phyloP scores from a whole-genome alignment of 1,284 basidiomycete species.

The Tausonia pullulans region DNA sequence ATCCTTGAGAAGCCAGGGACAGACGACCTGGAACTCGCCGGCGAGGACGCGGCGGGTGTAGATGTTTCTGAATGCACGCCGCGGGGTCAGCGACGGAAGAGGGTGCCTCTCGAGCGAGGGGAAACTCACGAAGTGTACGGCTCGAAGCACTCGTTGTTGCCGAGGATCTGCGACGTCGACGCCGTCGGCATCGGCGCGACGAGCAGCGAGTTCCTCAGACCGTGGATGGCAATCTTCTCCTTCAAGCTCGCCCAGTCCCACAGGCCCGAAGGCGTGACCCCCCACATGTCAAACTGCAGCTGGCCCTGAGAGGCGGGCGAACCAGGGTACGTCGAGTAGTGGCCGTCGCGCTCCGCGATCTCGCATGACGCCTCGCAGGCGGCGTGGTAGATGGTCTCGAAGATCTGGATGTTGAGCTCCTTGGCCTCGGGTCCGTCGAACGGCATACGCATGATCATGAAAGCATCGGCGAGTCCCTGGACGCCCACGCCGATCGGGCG shows the following conservation, averaged over 20 bases:
- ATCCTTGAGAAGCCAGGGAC: constrained; percentile 95
- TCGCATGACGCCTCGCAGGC: constrained; percentile 87
- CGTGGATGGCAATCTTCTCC: constrained; percentile 73
- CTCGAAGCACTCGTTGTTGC: constrained; percentile 98
- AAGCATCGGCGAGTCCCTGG: constrained; percentile 94
- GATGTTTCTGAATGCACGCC: constrained; percentile 59
- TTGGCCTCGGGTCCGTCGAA: constrained; percentile 87
- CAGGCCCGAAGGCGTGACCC: constrained; percentile 76
- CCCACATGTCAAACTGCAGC: constrained; percentile 94
- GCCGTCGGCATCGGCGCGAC: constrained; percentile 98
- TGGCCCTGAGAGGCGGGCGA: constrained; percentile 80
- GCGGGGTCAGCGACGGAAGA: background rate
- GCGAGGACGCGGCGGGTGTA: constrained; percentile 99
- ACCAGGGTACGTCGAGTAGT: constrained; percentile 86
- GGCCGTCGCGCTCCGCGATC: constrained; percentile 67
- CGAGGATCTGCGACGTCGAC: constrained; percentile 95
- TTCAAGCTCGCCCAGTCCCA: constrained; percentile 94
- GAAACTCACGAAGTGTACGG: constrained; percentile 70
- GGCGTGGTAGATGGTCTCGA: constrained; percentile 98
- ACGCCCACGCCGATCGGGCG: constrained; percentile 97
- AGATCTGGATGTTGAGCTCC: constrained; percentile 87
- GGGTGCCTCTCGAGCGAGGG: background rate
- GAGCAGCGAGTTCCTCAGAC: constrained; percentile 88
- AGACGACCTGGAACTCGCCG: constrained; percentile 98
- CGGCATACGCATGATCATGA: constrained; percentile 93